Percentiles rank a stretch among this genome's conserved stretches.
These are phyloP conservation scores for Ogataea pini DNA, from an alignment of 805 yeast genomes.

Conservation along the genomic window DNA sequence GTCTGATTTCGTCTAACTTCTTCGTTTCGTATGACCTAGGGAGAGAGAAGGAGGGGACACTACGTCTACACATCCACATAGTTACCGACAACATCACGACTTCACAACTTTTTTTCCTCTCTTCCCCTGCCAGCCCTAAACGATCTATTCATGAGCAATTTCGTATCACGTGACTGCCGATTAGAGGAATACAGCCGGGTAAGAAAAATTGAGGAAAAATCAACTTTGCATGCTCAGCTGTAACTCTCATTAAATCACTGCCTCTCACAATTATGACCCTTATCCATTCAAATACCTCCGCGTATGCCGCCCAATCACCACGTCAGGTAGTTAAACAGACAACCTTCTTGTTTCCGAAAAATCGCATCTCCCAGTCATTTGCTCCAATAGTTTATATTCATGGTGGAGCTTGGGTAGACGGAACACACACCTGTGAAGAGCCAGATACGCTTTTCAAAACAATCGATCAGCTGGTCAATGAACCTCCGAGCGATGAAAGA, in stretches of 20 bases:
- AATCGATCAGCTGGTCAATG: conserved; percentile 21
- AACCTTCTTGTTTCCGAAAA: conserved; percentile 8
- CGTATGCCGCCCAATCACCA: conserved; percentile 14
- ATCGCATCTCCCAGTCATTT: not conserved
- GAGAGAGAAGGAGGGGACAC: too few relatives aligned
- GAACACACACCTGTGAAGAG: conserved; percentile 58
- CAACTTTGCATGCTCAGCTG: too few relatives aligned
- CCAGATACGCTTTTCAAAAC: conserved; percentile 39
- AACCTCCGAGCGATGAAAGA: not conserved
- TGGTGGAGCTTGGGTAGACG: conserved; percentile 91
- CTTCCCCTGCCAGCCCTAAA: too few relatives aligned
- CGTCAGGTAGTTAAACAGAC: conserved; percentile 25
- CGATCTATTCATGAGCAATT: too few relatives aligned
- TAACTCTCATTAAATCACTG: too few relatives aligned
- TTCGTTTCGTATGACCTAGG: too few relatives aligned
- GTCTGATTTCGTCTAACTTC: too few relatives aligned
- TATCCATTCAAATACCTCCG: conserved; percentile 4
- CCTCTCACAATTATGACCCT: too few relatives aligned
- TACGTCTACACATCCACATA: too few relatives aligned
- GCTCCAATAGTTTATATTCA: conserved; percentile 58
- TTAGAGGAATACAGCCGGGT: not conserved
- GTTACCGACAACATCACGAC: too few relatives aligned
- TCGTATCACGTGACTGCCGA: not conserved
- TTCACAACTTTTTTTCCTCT: too few relatives aligned
- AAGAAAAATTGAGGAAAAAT: not conserved